Conservation (phyloP, 768 basidiomycete genomes). For the Exidia glandulosa region DNA sequence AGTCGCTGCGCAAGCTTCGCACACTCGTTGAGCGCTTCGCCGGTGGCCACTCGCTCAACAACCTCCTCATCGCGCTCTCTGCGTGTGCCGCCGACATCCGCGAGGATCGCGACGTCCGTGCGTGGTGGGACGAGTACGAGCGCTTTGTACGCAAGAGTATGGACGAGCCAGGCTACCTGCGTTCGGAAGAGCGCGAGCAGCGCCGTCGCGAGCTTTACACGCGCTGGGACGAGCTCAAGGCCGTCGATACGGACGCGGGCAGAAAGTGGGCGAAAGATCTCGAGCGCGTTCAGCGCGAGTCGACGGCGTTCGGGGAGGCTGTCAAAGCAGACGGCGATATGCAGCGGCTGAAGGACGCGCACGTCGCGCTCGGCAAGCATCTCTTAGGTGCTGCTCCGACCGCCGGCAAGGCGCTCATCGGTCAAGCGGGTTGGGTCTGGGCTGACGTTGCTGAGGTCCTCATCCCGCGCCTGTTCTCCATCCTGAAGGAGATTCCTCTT, state of each 20-base stretch:
- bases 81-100: conserved; percentile 37
- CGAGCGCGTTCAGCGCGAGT: conserved; percentile 33
- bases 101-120: conserved; percentile 39
- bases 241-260: conserved; percentile 30
- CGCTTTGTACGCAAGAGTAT: conserved; percentile 33
- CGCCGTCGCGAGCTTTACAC: conserved; percentile 33
- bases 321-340: conserved; percentile 41
- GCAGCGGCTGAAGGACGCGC: conserved; percentile 33
- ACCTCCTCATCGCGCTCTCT: conserved; percentile 32
- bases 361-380: conserved; percentile 35
- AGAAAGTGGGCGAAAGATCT: conserved; percentile 44
- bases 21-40: conserved; percentile 44
- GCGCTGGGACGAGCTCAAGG: conserved; percentile 40
- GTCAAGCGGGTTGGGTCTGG: conserved; percentile 67
- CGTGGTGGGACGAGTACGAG: conserved; percentile 47
- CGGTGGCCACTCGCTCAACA: conserved; percentile 36
- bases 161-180: conserved; percentile 39
- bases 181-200: conserved; percentile 32
- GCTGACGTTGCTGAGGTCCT: conserved; percentile 76
- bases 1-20: conserved; percentile 33
- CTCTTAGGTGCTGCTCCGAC: conserved; percentile 33
- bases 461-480: conserved; percentile 41
- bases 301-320: conserved; percentile 33
- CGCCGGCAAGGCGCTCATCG: conserved; percentile 33
- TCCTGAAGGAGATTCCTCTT: conserved; percentile 54